These are phyloP conservation scores for Cladosporium halotolerans DNA, from an alignment of 2,329 filamentous ascomycete species.

Conservation along the genomic window DNA sequence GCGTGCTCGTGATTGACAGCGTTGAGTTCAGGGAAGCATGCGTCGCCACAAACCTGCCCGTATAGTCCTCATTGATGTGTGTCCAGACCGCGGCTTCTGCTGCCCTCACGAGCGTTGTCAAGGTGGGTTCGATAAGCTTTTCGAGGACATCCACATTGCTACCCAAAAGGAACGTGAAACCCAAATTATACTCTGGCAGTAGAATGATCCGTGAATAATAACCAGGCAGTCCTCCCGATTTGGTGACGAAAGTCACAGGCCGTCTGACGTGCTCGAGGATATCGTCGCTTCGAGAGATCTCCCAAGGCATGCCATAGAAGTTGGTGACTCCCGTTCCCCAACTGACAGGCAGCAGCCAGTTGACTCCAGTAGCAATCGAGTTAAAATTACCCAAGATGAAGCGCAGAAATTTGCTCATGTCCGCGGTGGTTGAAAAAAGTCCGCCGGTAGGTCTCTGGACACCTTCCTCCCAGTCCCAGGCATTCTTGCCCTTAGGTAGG, in stretches of 20 bases:
- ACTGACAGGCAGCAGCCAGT: slow-evolving; percentile 40
- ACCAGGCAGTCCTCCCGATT: slow-evolving; percentile 38
- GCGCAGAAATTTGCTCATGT: slow-evolving; percentile 40
- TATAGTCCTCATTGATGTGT: slow-evolving; percentile 14
- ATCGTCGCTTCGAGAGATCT: slow-evolving; percentile 39
- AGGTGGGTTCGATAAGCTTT: slow-evolving; percentile 28
- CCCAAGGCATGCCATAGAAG: slow-evolving; percentile 45
- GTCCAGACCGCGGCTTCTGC: slow-evolving; percentile 28
- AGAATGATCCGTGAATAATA: slow-evolving; percentile 37
- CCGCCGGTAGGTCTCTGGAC: slow-evolving; percentile 40
- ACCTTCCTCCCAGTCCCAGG: slow-evolving; percentile 38
- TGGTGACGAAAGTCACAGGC: slow-evolving; percentile 41
- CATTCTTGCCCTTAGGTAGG: slow-evolving; percentile 27
- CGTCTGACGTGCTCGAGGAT: slow-evolving; percentile 32
- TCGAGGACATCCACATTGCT: slow-evolving; percentile 22
- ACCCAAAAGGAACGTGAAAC: slow-evolving; percentile 37
- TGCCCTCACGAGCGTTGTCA: slow-evolving; percentile 25
- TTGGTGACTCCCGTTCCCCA: slow-evolving; percentile 31
- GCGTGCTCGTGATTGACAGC: slow-evolving; percentile 15
- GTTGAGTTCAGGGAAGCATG: slow-evolving; percentile 20
- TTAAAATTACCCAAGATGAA: slow-evolving; percentile 39
- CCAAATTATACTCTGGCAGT: slow-evolving; percentile 40
- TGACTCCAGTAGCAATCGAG: slow-evolving; percentile 34
- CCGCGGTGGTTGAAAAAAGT: slow-evolving; percentile 36
- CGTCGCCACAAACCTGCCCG: slow-evolving; percentile 15